A percentile compares a stretch with the other conserved stretches of the same genome.
Conservation (phyloP, 2,329 filamentous ascomycete species). For the Exophiala xenobiotica region DNA sequence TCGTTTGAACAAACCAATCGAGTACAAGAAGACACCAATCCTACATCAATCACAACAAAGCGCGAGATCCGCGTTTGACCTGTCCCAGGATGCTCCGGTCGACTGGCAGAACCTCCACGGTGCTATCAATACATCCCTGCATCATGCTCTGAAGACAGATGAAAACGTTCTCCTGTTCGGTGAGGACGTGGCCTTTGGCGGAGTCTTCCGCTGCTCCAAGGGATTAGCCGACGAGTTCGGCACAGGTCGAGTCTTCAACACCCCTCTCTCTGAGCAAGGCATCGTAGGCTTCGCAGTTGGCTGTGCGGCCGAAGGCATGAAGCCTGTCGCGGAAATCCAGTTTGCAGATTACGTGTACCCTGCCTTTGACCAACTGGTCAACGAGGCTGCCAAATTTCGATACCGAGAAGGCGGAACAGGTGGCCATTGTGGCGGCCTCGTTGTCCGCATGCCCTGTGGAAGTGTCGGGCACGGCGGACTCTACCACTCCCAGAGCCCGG, state of each 20-base stretch:
- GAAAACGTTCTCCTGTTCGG: conserved; percentile 89
- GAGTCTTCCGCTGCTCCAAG: conserved; percentile 93
- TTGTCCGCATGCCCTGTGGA: conserved; percentile 86
- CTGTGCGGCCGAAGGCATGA: conserved; percentile 85
- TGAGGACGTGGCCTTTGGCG: conserved; percentile 95
- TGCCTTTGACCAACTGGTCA: conserved; percentile 90
- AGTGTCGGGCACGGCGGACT: conserved; percentile 85
- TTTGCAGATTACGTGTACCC: conserved; percentile 95
- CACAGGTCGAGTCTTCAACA: conserved; percentile 89
- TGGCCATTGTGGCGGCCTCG: conserved; percentile 72
- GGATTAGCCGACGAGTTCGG: conserved; percentile 86
- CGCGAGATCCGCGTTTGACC: conserved; percentile 69
- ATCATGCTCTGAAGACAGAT: conserved; percentile 76
- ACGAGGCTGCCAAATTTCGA: conserved; percentile 85
- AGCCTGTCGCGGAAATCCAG: conserved; percentile 89
- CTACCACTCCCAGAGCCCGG: conserved; percentile 87
- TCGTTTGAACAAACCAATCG: conserved; percentile 78
- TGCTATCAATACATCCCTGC: conserved; percentile 85
- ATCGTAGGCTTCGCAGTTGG: conserved; percentile 94
- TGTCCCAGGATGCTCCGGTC: conserved; percentile 69
- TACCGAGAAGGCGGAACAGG: conserved; percentile 69
- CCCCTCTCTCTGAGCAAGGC: conserved; percentile 88
- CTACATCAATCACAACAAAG: conserved; percentile 76
- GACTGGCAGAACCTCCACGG: conserved; percentile 93
- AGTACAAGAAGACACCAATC: conserved; percentile 79